phyloP scores from a whole-genome alignment of 192 early-diverging fungal genomes.

The Podila epicladia region DNA sequence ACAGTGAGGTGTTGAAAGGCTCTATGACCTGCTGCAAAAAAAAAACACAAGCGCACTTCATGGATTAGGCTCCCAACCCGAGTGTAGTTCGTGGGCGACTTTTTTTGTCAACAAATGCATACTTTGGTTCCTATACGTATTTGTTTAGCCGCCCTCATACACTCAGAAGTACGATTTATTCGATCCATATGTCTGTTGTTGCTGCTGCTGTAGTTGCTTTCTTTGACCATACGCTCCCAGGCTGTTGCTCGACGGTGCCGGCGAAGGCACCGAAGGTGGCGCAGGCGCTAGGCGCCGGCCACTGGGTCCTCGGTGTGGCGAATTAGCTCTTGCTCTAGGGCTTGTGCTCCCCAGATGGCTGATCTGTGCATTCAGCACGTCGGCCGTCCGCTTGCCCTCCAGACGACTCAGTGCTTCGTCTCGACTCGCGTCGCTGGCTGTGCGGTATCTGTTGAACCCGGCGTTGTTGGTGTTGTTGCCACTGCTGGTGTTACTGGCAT shows the following conservation, averaged over 20 bases:
- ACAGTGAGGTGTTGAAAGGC: too few species aligned
- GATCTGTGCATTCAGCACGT: conserved; percentile 30
- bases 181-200: not conserved
- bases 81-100: too few species aligned
- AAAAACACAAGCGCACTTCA: too few species aligned
- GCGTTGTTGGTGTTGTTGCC: not conserved
- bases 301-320: conserved; percentile 22
- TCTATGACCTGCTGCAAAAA: too few species aligned
- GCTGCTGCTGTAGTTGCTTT: conserved; percentile 13
- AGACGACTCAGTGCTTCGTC: conserved; percentile 38
- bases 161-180: too few species aligned
- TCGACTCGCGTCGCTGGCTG: conserved; percentile 42
- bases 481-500: conserved; percentile 13
- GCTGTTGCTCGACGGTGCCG: conserved; percentile 2
- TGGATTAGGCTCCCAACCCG: too few species aligned
- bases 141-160: not conserved
- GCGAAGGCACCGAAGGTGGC: not conserved
- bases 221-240: conserved; percentile 26
- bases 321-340: conserved; percentile 10
- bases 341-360: conserved; percentile 40
- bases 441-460: conserved; percentile 26
- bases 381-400: conserved; percentile 38
- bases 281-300: not conserved
- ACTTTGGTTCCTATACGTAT: not conserved
- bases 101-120: not conserved